Evolutionary conservation across 495 filamentous ascomycete species (phyloP).

Genomic region (Penicillium desertorum): DNA sequence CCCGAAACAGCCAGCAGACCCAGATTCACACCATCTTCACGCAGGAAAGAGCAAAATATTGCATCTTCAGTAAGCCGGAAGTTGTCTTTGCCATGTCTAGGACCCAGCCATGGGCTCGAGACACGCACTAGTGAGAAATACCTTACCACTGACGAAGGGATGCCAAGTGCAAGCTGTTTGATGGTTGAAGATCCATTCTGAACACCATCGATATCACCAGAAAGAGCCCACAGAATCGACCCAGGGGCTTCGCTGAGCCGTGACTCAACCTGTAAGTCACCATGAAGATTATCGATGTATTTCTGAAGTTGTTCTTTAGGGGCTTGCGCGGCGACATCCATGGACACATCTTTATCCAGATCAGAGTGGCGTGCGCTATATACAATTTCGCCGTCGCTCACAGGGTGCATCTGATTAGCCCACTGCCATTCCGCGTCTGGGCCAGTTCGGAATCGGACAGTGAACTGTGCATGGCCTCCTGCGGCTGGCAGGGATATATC

Average conservation of each 20-base stretch:
- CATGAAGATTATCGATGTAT: constrained; percentile 61
- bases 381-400: constrained; percentile 63
- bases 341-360: constrained; percentile 3
- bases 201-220: constrained; percentile 53
- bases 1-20: constrained; percentile 83
- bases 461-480: constrained; percentile 58
- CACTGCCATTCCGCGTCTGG: constrained; percentile 66
- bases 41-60: constrained; percentile 78
- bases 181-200: constrained; percentile 55
- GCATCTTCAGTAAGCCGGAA: constrained; percentile 74
- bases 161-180: constrained; percentile 59
- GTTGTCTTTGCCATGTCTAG: constrained; percentile 70
- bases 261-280: constrained; percentile 54
- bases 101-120: constrained; percentile 83
- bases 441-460: constrained; percentile 66
- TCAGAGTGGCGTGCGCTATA: constrained; percentile 18
- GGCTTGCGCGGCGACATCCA: constrained; percentile 18
- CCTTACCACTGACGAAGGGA: constrained; percentile 53
- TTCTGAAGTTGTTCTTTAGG: constrained; percentile 50
- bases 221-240: constrained; percentile 69
- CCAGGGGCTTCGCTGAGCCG: constrained; percentile 66
- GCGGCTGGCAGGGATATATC: constrained; percentile 34
- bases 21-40: constrained; percentile 69
- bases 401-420: constrained; percentile 62
- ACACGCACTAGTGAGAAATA: constrained; percentile 81